Percentiles rank a stretch among this genome's conserved stretches.
Evolutionary conservation across 306 rosid species (phyloP).

Genomic region (Pyrus pyrifolia): DNA sequence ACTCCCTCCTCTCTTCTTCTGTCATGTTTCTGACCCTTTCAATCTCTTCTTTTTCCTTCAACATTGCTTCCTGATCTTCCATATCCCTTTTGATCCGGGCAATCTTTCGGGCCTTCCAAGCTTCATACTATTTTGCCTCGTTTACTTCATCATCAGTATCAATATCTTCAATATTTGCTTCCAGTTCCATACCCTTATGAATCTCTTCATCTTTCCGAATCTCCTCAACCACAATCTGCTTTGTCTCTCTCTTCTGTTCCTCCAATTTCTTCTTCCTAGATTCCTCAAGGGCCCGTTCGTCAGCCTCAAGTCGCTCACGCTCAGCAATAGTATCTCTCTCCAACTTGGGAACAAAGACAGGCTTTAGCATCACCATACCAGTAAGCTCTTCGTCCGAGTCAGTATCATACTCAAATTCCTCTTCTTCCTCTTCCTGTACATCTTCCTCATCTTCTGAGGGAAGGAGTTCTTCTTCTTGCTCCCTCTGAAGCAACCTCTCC

Average conservation of each 20-base stretch:
- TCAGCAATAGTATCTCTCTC: slow-evolving; percentile 94
- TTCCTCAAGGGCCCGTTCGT: slow-evolving; percentile 74
- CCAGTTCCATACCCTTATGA: slow-evolving; percentile 77
- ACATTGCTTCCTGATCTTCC: slow-evolving; percentile 72
- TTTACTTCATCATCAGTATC: slow-evolving; percentile 95
- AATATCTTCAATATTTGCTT: slow-evolving; percentile 82
- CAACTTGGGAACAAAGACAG: slow-evolving; percentile 84
- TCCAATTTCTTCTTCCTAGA: slow-evolving; percentile 64
- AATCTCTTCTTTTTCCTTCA: slow-evolving; percentile 86
- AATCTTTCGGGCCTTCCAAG: slow-evolving; percentile 93
- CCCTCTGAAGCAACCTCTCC: slow-evolving; percentile 74
- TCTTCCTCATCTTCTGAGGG: slow-evolving; percentile 61
- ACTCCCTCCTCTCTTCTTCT: slow-evolving; percentile 96
- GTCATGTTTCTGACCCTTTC: slow-evolving; percentile 92
- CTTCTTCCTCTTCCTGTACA: slow-evolving; percentile 69
- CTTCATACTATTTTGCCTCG: slow-evolving; percentile 94
- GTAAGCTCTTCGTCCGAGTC: slow-evolving; percentile 83
- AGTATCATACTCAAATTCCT: slow-evolving; percentile 88
- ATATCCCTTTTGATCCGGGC: slow-evolving; percentile 92
- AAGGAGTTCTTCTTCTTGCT: slow-evolving; percentile 70
- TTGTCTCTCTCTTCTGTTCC: slow-evolving; percentile 79
- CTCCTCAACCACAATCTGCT: slow-evolving; percentile 91
- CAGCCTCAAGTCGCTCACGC: slow-evolving; percentile 90
- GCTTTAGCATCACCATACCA: slow-evolving; percentile 90
- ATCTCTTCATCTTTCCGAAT: slow-evolving; percentile 80